Evolutionary conservation across 2,329 filamentous ascomycete genomes (phyloP).

Genomic region (Claviceps lovelessii): DNA sequence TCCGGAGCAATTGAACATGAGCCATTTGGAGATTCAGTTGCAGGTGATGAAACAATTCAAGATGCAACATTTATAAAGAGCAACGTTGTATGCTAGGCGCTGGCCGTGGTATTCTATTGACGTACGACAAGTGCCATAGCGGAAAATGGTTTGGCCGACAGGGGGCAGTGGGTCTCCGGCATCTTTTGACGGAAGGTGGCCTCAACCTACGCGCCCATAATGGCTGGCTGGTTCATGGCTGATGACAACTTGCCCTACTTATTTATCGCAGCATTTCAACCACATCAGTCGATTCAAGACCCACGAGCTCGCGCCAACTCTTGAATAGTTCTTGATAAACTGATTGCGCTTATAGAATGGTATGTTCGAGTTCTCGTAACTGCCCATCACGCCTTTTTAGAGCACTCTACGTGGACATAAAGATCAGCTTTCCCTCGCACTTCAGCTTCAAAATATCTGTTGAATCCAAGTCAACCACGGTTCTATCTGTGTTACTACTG

Average conservation of each 20-base stretch:
- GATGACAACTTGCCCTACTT: conserved; percentile 9
- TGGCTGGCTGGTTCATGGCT: conserved; percentile 10
- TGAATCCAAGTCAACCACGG: not conserved
- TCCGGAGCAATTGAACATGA: not conserved
- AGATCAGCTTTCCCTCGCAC: conserved; percentile 1
- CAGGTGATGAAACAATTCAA: not conserved
- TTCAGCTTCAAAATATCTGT: not conserved
- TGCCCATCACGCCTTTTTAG: not conserved
- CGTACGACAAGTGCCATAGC: conserved; percentile 1
- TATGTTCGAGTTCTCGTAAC: conserved; percentile 10
- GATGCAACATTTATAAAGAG: too few species aligned
- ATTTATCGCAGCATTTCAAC: conserved; percentile 8
- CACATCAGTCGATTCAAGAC: conserved; percentile 10
- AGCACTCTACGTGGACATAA: not conserved
- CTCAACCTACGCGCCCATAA: conserved; percentile 19
- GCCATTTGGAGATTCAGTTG: not conserved
- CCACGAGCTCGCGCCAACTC: conserved; percentile 21
- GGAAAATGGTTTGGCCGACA: conserved; percentile 21
- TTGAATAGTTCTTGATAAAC: conserved; percentile 9
- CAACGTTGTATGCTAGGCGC: too few species aligned
- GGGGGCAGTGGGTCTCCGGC: conserved; percentile 3
- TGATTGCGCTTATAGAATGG: conserved; percentile 16
- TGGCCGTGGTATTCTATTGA: too few species aligned
- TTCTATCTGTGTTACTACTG: not conserved
- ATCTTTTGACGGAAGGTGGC: conserved; percentile 28